Conservation (phyloP, 768 basidiomycete genomes). For the Rubroboletus pulcherrimus region DNA sequence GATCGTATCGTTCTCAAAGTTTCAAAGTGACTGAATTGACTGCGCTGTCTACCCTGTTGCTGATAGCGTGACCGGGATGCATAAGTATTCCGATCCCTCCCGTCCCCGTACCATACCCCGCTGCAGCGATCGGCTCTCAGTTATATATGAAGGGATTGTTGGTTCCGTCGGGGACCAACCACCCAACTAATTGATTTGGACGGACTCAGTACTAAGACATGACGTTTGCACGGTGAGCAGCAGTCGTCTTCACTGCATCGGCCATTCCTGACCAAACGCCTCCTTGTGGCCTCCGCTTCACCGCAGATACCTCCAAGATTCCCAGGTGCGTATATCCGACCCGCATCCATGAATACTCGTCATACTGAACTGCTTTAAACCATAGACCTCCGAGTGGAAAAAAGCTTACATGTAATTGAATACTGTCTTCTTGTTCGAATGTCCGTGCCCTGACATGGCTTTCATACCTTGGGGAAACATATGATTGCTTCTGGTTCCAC, state of each 20-base stretch:
- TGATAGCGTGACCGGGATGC: neutral
- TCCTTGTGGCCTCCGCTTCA: neutral
- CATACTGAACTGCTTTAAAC: conserved; percentile 1
- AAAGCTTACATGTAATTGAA: conserved; percentile 34
- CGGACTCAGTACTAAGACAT: conserved; percentile 28
- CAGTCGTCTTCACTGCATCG: neutral
- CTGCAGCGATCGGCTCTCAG: neutral
- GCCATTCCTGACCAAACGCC: neutral
- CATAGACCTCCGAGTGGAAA: conserved; percentile 62
- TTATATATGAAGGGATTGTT: neutral
- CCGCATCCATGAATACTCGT: neutral
- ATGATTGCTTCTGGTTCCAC: neutral
- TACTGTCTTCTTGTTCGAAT: neutral
- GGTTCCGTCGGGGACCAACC: neutral
- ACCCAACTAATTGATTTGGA: neutral
- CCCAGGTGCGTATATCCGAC: conserved; percentile 43
- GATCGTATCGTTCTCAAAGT: conserved; percentile 6
- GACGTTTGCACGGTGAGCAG: conserved; percentile 57
- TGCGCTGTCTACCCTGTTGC: neutral
- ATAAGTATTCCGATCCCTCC: conserved; percentile 10
- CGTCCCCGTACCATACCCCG: neutral
- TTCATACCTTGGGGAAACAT: neutral
- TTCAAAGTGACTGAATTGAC: conserved; percentile 10
- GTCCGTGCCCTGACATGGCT: neutral
- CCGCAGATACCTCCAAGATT: conserved; percentile 65